Evolutionary conservation across 2,329 filamentous ascomycete species (phyloP).

Genomic region (Penicillium brevicompactum): DNA sequence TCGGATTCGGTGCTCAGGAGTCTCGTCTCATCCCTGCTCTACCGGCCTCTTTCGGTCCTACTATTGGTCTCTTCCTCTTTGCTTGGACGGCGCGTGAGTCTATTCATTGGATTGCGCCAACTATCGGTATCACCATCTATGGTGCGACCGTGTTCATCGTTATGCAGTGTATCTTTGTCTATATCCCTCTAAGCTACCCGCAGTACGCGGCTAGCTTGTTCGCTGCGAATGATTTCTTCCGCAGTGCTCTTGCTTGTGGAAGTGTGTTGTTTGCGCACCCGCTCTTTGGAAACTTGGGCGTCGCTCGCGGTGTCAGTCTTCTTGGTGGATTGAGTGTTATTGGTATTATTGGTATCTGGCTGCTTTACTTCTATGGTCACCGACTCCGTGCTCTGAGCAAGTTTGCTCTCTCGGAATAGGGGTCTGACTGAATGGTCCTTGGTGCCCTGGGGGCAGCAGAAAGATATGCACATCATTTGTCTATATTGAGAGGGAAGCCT

Average conservation of each 20-base stretch:
- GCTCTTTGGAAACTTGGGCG: conserved; percentile 37
- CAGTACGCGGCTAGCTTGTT: conserved; percentile 39
- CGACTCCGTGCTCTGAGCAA: conserved; percentile 34
- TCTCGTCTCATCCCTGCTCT: conserved; percentile 58
- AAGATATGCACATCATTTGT: too few species aligned
- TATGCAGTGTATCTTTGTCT: conserved; percentile 47
- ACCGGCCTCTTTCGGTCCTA: conserved; percentile 54
- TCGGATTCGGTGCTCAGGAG: conserved; percentile 57
- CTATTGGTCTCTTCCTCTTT: conserved; percentile 62
- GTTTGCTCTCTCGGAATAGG: conserved; percentile 28
- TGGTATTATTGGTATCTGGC: conserved; percentile 37
- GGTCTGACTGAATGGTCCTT: not conserved
- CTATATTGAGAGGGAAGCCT: too few species aligned
- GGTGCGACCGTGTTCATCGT: conserved; percentile 40
- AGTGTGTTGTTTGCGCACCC: conserved; percentile 37
- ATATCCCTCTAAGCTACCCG: conserved; percentile 39
- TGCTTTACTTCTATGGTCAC: conserved; percentile 35
- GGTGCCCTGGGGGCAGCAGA: too few species aligned
- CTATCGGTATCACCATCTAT: conserved; percentile 47
- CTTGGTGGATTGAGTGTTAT: conserved; percentile 41
- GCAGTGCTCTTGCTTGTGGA: conserved; percentile 26
- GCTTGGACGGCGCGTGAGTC: conserved; percentile 28
- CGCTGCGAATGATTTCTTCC: conserved; percentile 40
- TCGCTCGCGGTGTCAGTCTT: conserved; percentile 35
- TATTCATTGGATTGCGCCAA: conserved; percentile 40